Conservation (phyloP, 2,329 filamentous ascomycete species). For the Neonectria ditissima region DNA sequence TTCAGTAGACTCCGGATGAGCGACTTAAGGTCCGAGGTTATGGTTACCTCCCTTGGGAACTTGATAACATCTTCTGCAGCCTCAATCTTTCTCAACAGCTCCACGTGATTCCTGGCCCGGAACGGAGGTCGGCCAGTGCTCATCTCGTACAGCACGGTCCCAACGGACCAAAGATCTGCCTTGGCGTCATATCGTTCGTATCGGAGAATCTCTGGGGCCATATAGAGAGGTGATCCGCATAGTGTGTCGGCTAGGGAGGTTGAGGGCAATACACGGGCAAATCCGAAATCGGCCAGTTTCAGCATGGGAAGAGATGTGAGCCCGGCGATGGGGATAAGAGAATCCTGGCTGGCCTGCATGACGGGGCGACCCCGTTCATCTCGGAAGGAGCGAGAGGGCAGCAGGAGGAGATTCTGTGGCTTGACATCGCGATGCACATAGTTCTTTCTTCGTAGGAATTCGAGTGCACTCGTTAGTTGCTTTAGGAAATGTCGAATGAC, state of each 20-base stretch:
- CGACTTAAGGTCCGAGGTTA: conserved; percentile 81
- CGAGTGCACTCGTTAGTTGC: conserved; percentile 90
- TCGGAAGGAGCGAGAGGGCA: conserved; percentile 81
- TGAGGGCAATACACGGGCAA: conserved; percentile 89
- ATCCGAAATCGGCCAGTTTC: conserved; percentile 99
- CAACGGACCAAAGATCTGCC: conserved; percentile 97
- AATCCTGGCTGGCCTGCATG: conserved; percentile 81
- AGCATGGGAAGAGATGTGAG: conserved; percentile 91
- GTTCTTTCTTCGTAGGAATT: conserved; percentile 86
- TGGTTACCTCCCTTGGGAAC: conserved; percentile 79
- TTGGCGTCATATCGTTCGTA: conserved; percentile 99
- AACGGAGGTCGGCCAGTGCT: conserved; percentile 91
- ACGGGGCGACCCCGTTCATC: conserved; percentile 68
- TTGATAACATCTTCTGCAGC: conserved; percentile 86
- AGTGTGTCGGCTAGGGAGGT: conserved; percentile 95
- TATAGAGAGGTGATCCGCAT: conserved; percentile 96
- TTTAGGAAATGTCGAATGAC: conserved; percentile 95
- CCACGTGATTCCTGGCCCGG: conserved; percentile 92
- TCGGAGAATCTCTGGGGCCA: conserved; percentile 96
- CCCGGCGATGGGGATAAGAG: conserved; percentile 83
- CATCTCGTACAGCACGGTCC: conserved; percentile 97
- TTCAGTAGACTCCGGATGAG: conserved; percentile 86
- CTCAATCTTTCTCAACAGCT: conserved; percentile 92
- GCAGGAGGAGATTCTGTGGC: conserved; percentile 92
- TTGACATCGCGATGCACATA: conserved; percentile 98